Conservation (phyloP, 768 basidiomycete species). For the Podaxis carcinomalis region DNA sequence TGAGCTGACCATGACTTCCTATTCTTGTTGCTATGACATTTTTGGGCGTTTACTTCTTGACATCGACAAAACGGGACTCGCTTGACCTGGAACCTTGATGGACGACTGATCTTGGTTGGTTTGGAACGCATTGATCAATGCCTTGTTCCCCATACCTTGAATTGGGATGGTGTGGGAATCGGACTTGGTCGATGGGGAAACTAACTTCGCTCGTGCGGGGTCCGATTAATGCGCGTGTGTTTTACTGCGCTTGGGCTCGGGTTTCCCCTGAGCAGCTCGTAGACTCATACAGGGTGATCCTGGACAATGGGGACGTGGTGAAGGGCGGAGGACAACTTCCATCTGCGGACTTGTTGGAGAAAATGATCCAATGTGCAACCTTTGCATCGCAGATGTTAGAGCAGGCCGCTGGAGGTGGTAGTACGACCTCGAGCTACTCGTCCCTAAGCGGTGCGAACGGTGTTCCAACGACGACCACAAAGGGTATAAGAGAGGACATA, state of each 20-base stretch:
- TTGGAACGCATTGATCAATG: neutral
- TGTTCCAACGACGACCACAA: constrained; percentile 2
- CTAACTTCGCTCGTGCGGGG: neutral
- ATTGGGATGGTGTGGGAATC: constrained; percentile 2
- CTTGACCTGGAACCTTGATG: constrained; percentile 3
- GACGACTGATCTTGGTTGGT: neutral
- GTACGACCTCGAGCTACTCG: constrained; percentile 9
- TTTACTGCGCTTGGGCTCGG: neutral
- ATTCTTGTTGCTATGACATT: constrained; percentile 8
- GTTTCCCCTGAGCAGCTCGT: constrained; percentile 13
- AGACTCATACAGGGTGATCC: constrained; percentile 27
- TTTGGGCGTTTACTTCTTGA: constrained; percentile 1
- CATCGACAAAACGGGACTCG: constrained; percentile 3
- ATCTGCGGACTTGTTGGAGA: constrained; percentile 30
- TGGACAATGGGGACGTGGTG: constrained; percentile 22
- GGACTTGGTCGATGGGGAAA: neutral
- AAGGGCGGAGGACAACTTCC: constrained; percentile 11
- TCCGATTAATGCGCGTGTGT: neutral
- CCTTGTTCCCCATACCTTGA: neutral
- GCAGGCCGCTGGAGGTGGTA: constrained; percentile 18
- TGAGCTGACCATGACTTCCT: constrained; percentile 1
- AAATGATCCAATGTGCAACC: constrained; percentile 40
- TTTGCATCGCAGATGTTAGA: constrained; percentile 45
- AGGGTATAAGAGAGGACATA: constrained; percentile 5
- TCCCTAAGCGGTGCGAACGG: constrained; percentile 14